Base-by-base conservation (phyloP, 2,329 filamentous ascomycete genomes). In the Fusarium sp. region DNA sequence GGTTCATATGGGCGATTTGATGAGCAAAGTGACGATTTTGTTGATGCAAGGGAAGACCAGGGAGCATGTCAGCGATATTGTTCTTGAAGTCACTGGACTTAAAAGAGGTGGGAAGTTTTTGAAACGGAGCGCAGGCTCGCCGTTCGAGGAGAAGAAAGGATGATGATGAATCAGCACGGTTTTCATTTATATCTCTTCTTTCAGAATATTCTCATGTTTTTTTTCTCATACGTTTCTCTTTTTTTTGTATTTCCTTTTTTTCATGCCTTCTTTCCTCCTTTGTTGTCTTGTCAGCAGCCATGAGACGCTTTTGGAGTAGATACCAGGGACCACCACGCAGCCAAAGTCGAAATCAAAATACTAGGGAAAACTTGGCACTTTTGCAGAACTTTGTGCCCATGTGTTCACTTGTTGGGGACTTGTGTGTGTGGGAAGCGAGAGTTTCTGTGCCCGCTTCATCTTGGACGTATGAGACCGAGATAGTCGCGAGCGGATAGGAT, bases 71-170 rank as follows among this genome's bases (percentile, higher is more conserved):
- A 54, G 46, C n/a, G 44, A 20, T 38, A 25, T 62, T 59, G 16
- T 53, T 58, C 36, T 44, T 27, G 4, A 36, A 25, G 34, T 54
- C 46, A 65, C 40, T 25, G 16, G 44, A 56, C 44, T 56, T 42
- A n/a, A 25, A 53, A 62, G 61, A 18, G 58, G 58, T 44, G 51
- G 56, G 27, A 27, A 53, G 27, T 25, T 65, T 46, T 58, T n/a
- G 20, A 27, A 61, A 68, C 64, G 68, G 61, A 55, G 27, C 53
- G 66, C 65, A 64, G 68, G 69, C 68, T 63, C 65, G 60, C 61
- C 58, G 65, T 71, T 65, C 60, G 16, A 34, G 51, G 29, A 33
- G 42, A 58, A 6, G 38, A 42, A 58, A 33, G 27, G 40, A 56
- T 50, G 34, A 56, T 50, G 38, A 40, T 27, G 42, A 55, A 60